Conservation (phyloP, 1,284 basidiomycete genomes). For the Marasmius oreades region DNA sequence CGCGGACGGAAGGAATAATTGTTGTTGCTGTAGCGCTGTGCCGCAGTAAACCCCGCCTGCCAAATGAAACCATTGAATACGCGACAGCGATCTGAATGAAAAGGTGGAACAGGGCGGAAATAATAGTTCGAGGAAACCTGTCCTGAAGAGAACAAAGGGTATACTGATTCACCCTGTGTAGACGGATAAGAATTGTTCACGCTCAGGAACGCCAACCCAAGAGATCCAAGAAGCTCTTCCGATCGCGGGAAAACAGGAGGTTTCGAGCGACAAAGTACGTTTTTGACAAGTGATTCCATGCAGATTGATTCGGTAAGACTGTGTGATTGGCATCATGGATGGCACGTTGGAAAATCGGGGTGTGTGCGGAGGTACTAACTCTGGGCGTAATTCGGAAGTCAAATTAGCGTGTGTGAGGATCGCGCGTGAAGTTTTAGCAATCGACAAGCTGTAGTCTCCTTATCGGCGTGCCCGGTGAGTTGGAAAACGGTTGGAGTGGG, state of each 20-base stretch:
- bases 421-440: background rate
- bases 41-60: too few relatives aligned
- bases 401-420: background rate
- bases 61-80: too few relatives aligned
- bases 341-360: background rate
- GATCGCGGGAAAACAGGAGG: background rate
- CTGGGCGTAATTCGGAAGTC: background rate
- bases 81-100: too few relatives aligned
- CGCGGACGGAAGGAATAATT: too few relatives aligned
- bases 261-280: background rate
- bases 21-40: too few relatives aligned
- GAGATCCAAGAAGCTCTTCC: background rate
- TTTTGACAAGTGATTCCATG: background rate
- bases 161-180: background rate
- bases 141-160: background rate
- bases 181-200: background rate
- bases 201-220: background rate
- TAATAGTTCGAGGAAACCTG: too few relatives aligned
- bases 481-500: background rate
- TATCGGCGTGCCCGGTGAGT: background rate
- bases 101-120: too few relatives aligned
- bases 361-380: background rate
- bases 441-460: background rate
- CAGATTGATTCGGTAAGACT: background rate
- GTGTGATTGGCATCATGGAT: background rate